These are phyloP conservation scores for Lachnellula suecica DNA, from an alignment of 2,329 filamentous ascomycete genomes.

Conservation along the genomic window DNA sequence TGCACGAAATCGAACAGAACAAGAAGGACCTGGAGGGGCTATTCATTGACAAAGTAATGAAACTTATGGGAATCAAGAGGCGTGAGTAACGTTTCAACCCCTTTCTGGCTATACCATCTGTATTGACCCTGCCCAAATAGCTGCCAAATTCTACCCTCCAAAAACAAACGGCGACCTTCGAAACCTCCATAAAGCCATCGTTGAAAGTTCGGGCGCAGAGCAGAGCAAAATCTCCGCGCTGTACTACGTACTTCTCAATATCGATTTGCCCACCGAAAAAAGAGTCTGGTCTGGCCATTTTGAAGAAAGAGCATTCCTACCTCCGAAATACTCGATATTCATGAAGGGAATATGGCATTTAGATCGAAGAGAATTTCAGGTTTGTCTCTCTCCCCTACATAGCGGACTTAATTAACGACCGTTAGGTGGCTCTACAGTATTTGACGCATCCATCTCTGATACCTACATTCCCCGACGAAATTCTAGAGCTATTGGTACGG, in stretches of 20 bases:
- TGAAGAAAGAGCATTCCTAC: constrained; percentile 62
- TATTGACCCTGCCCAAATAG: constrained; percentile 28
- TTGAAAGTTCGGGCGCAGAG: constrained; percentile 60
- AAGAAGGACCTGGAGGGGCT: constrained; percentile 70
- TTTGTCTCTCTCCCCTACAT: constrained; percentile 37
- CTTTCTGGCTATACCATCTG: constrained; percentile 7
- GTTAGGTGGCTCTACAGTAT: constrained; percentile 66
- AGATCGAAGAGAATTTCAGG: constrained; percentile 68
- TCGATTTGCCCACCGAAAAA: constrained; percentile 42
- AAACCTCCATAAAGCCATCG: constrained; percentile 69
- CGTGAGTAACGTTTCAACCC: constrained; percentile 46
- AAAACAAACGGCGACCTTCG: constrained; percentile 66
- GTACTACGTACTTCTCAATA: constrained; percentile 81
- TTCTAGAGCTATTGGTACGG: constrained; percentile 67
- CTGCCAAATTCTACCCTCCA: constrained; percentile 71
- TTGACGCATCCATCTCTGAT: constrained; percentile 78
- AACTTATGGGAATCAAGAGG: constrained; percentile 66
- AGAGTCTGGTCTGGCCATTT: constrained; percentile 56
- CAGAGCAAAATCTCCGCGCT: constrained; percentile 82
- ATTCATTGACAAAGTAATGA: constrained; percentile 78
- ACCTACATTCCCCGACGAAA: constrained; percentile 81
- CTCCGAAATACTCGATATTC: constrained; percentile 74
- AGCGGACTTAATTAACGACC: constrained; percentile 23
- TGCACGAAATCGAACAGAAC: constrained; percentile 63
- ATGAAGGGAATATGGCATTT: constrained; percentile 82